These are phyloP conservation scores for Davidsoniella virescens DNA, from an alignment of 2,329 filamentous ascomycete genomes.

Conservation along the genomic window DNA sequence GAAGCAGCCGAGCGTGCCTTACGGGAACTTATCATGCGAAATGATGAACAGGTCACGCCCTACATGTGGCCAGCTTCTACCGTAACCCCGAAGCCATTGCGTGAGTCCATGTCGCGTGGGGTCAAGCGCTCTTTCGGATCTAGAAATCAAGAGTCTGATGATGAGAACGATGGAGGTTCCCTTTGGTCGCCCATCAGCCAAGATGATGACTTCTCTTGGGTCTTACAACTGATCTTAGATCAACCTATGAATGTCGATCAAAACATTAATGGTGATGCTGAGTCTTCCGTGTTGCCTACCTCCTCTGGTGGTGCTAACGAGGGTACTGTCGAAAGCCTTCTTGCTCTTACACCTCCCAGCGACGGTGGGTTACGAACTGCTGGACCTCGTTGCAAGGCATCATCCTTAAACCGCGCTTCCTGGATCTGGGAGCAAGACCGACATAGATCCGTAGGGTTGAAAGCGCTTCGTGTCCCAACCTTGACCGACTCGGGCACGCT, in stretches of 20 bases:
- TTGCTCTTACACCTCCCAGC: neutral
- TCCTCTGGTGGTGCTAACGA: neutral
- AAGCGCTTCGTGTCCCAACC: slow-evolving; percentile 1
- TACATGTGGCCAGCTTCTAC: too few species aligned
- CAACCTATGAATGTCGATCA: neutral
- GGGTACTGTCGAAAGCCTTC: neutral
- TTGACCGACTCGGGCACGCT: neutral
- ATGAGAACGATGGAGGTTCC: too few species aligned
- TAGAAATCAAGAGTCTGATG: too few species aligned
- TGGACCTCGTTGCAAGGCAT: slow-evolving; percentile 1
- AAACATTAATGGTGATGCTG: neutral
- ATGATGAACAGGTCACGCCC: too few species aligned
- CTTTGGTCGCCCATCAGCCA: neutral
- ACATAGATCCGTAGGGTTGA: neutral
- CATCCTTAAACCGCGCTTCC: neutral
- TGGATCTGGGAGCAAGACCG: neutral
- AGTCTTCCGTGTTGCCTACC: neutral
- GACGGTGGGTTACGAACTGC: slow-evolving; percentile 2
- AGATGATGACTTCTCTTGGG: slow-evolving; percentile 2
- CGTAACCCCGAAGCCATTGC: too few species aligned
- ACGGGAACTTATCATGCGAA: too few species aligned
- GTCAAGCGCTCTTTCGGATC: too few species aligned
- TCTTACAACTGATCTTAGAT: neutral
- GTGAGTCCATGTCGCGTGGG: too few species aligned
- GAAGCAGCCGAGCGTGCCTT: too few species aligned